Conservation (phyloP, 2,329 filamentous ascomycete genomes). For the Aspergillus tamarii region DNA sequence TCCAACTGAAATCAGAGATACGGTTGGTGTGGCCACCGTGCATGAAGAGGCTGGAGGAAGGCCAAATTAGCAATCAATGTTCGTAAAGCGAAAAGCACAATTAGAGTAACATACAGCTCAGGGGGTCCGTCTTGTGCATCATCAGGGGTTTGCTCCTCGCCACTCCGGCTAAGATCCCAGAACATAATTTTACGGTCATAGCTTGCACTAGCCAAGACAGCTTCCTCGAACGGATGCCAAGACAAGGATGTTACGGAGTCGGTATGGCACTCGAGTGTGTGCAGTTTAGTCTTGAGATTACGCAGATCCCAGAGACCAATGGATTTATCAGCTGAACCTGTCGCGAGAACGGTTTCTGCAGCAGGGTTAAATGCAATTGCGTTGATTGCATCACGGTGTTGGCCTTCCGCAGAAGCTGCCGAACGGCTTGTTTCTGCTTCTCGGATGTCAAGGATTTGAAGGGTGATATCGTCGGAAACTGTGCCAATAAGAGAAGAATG, state of each 20-base stretch:
- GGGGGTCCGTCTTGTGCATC: constrained; percentile 94
- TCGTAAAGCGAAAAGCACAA: constrained; percentile 3
- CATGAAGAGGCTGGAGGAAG: constrained; percentile 79
- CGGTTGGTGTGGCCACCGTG: constrained; percentile 98
- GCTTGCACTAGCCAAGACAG: constrained; percentile 85
- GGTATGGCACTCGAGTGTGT: constrained; percentile 84
- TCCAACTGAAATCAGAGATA: constrained; percentile 97
- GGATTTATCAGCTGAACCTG: constrained; percentile 92
- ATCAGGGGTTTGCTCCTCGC: constrained; percentile 92
- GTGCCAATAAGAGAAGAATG: constrained; percentile 85
- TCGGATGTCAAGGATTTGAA: constrained; percentile 90
- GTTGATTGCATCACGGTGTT: constrained; percentile 92
- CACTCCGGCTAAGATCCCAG: constrained; percentile 91
- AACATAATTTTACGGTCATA: constrained; percentile 94
- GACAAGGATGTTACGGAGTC: constrained; percentile 89
- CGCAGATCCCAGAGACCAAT: constrained; percentile 95
- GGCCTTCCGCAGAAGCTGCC: constrained; percentile 69
- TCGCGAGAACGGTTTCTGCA: constrained; percentile 87
- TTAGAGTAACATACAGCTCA: constrained; percentile 70
- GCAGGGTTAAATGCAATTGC: constrained; percentile 92
- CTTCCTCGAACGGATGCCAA: constrained; percentile 91
- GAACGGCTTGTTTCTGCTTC: constrained; percentile 66
- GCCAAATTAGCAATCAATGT: constrained; percentile 9
- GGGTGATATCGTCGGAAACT: constrained; percentile 91
- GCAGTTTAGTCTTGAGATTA: constrained; percentile 85